Conservation (phyloP, 169 alveolate genomes). For the Cryptosporidium parvum region DNA sequence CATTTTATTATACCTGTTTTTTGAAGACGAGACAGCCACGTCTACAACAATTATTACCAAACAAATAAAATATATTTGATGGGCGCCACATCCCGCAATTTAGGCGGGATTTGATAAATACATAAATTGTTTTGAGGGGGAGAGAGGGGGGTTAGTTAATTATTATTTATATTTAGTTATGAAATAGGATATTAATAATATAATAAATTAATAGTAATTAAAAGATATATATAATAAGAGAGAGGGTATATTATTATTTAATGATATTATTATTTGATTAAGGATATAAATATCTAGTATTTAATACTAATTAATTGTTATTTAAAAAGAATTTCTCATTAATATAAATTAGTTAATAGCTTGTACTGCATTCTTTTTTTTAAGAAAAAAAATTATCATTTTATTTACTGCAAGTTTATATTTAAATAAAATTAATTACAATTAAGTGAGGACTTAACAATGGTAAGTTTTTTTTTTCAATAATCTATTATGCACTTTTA, state of each 20-base stretch:
- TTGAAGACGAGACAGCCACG: slow-evolving; percentile 34
- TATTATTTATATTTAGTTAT: not conserved
- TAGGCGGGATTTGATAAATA: not conserved
- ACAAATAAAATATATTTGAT: not conserved
- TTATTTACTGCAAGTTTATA: not conserved
- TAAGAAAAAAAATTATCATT: too few relatives aligned
- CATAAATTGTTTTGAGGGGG: not conserved
- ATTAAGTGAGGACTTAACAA: not conserved
- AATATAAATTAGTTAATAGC: too few relatives aligned
- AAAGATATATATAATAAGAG: not conserved
- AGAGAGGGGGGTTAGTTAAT: not conserved
- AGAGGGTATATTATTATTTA: not conserved
- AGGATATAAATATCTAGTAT: not conserved
- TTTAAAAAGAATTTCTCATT: not conserved
- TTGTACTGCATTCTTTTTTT: not conserved
- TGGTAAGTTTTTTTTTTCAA: not conserved
- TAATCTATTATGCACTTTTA: not conserved
- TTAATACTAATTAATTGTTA: not conserved
- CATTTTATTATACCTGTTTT: not conserved
- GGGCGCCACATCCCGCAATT: not conserved
- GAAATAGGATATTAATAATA: not conserved
- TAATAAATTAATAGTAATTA: not conserved
- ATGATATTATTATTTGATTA: too few relatives aligned
- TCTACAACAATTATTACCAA: not conserved
- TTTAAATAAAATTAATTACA: not conserved